Evolutionary conservation across 345 rosid genomes (phyloP).

Genomic region (Eucalyptus cloeziana): DNA sequence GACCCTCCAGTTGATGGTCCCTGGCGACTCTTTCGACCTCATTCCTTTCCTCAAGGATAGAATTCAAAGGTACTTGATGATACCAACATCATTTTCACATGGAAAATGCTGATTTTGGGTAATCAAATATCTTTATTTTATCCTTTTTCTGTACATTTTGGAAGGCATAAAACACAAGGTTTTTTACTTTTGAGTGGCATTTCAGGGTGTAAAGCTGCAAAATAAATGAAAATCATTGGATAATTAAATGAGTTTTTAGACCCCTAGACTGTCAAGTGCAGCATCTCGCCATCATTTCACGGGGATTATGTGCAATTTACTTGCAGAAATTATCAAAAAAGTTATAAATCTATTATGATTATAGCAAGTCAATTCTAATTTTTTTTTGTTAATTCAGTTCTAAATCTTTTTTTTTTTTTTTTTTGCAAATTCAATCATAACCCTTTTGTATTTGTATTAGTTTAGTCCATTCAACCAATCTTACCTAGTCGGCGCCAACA

Average conservation of each 20-base stretch:
- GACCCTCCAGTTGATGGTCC: conserved; percentile 9
- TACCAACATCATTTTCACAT: not conserved
- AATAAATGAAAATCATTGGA: not conserved
- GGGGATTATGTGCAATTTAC: not conserved
- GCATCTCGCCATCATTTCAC: not conserved
- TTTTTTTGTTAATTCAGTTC: too few relatives aligned
- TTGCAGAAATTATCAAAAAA: too few relatives aligned
- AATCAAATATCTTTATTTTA: not conserved
- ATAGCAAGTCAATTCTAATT: rapidly evolving
- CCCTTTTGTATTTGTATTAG: too few relatives aligned
- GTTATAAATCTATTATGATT: too few relatives aligned
- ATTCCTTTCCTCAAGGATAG: conserved; percentile 8
- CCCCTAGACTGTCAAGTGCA: not conserved
- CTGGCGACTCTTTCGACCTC: conserved; percentile 9
- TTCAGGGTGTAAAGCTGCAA: not conserved
- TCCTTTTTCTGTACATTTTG: not conserved
- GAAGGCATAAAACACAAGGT: not conserved
- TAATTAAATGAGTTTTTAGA: not conserved
- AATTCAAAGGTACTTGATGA: not conserved
- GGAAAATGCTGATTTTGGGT: not conserved
- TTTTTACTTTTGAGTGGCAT: not conserved
- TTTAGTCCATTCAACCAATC: too few relatives aligned
- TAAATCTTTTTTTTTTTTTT: too few relatives aligned
- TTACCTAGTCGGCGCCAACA: rapidly evolving
- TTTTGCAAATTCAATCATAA: too few relatives aligned